Evolutionary conservation across 2,329 filamentous ascomycete species (phyloP).

Genomic region (Alternaria sp.): DNA sequence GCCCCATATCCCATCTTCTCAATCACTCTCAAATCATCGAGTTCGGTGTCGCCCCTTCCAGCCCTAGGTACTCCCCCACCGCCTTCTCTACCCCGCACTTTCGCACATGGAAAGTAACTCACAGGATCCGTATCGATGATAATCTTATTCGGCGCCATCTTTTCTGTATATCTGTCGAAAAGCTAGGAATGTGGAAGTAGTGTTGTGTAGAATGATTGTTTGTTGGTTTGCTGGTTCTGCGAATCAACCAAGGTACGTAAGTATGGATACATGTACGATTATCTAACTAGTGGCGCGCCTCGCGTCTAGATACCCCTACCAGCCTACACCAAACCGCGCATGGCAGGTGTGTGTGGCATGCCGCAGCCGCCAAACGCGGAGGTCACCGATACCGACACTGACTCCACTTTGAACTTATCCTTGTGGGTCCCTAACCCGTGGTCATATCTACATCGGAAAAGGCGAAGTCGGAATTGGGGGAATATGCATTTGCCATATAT

Average conservation of each 20-base stretch:
- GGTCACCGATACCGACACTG: slow-evolving; percentile 17
- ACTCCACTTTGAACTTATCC: not conserved
- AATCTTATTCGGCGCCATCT: slow-evolving; percentile 62
- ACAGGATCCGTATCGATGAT: slow-evolving; percentile 98
- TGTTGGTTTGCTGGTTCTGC: not conserved
- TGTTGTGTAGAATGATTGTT: no score
- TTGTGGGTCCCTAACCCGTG: slow-evolving; percentile 2
- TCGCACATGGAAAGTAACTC: no score
- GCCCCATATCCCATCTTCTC: not conserved
- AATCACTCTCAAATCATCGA: not conserved
- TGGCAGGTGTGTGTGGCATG: slow-evolving; percentile 19
- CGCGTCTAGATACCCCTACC: not conserved
- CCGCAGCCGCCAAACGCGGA: slow-evolving; percentile 12
- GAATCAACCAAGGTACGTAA: not conserved
- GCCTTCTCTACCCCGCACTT: slow-evolving; percentile 13
- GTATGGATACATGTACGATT: slow-evolving; percentile 20
- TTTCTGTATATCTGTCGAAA: no score
- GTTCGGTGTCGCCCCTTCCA: not conserved
- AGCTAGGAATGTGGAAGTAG: no score
- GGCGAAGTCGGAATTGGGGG: not conserved
- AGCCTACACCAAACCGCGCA: slow-evolving; percentile 13
- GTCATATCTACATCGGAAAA: not conserved
- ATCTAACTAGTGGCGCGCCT: slow-evolving; percentile 24
- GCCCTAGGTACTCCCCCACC: not conserved
- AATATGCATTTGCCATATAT: slow-evolving; percentile 1